Evolutionary conservation across 345 rosid genomes (phyloP), one percentile per base, ranked within the genome.

Genomic region (Kandelia obovata): DNA sequence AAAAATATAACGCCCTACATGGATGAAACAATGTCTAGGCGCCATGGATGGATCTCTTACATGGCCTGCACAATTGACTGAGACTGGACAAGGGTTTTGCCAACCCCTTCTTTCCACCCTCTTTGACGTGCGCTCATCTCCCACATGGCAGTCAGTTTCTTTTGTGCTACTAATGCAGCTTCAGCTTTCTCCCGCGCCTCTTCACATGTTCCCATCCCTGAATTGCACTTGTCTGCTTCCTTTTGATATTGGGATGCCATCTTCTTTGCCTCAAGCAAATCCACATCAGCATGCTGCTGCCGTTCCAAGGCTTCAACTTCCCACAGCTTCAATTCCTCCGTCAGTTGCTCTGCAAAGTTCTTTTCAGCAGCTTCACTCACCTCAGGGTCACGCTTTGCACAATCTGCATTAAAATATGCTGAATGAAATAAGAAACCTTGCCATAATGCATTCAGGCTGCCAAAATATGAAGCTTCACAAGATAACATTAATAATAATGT

Each of bases 131-230:
- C 97, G 77, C 97, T 86, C 32, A 31, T 34, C 82, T 89, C 99
- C 99, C 99, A 92, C 57, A 65, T 58, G 20, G 83, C 82, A 1
- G 92, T 88, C 58, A 86, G 60, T 74, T 87, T 92, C 96, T 81
- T 92, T 74, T 92, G 97, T 34, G 83, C 84, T 20, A 57, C 86
- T 70, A 90, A 77, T 37, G 89, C 82, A 15, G 80, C 85, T 72
- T 89, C 97, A 0, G 97, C 81, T 70, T 86, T 94, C 75, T 94
- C 99, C 79, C 99, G 80, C 7, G 97, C 93, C 81, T 84, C 99
- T 81, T 95, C 99, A 71, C 97, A 92, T 2, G 97, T 90, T 82
- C 87, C 97, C 97, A 95, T 92, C 51, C 98, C 99, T 0, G 96
- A 87, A 78, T 86, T 92, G 77, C 97, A 92, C 72, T 92, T 95